phyloP scores from a whole-genome alignment of 352 stramenopile genomes.

The Phytophthora pistaciae region DNA sequence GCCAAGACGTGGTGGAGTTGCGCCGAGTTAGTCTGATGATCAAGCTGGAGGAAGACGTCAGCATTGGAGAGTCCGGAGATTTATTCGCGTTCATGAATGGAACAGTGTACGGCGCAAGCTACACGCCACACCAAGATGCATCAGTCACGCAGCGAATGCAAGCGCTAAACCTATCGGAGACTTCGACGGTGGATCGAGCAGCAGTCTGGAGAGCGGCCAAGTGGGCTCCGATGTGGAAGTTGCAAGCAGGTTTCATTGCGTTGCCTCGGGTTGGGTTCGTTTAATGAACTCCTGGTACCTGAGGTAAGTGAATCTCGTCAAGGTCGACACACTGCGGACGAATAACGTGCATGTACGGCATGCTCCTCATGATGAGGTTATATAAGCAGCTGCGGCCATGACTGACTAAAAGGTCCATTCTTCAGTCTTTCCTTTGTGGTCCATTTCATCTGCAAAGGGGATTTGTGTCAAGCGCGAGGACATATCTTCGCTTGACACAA shows the following conservation, averaged over 20 bases:
- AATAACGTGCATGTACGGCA: not conserved
- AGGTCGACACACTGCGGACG: not conserved
- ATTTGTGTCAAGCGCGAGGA: not conserved
- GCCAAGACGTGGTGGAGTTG: not conserved
- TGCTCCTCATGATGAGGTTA: not conserved
- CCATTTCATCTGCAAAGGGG: not conserved
- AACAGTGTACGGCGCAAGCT: not conserved
- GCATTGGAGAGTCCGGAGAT: not conserved
- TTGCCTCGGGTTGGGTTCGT: not conserved
- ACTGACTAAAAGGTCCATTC: not conserved
- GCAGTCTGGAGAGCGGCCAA: not conserved
- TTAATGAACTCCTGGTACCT: not conserved
- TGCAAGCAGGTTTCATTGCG: not conserved
- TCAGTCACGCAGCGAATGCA: not conserved
- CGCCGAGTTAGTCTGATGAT: constrained; percentile 6
- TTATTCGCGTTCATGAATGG: constrained; percentile 4
- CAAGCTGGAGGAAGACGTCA: constrained; percentile 1
- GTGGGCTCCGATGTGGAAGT: not conserved
- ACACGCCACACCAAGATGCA: not conserved
- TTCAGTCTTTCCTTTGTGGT: not conserved
- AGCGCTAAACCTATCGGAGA: not conserved
- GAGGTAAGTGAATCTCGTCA: not conserved
- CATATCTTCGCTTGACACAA: not conserved
- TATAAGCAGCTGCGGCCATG: not conserved
- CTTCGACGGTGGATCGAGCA: not conserved